A percentile compares a stretch with the other conserved stretches of the same genome.
Conservation (phyloP, 805 yeast genomes). For the Kuraishia molischiana region DNA sequence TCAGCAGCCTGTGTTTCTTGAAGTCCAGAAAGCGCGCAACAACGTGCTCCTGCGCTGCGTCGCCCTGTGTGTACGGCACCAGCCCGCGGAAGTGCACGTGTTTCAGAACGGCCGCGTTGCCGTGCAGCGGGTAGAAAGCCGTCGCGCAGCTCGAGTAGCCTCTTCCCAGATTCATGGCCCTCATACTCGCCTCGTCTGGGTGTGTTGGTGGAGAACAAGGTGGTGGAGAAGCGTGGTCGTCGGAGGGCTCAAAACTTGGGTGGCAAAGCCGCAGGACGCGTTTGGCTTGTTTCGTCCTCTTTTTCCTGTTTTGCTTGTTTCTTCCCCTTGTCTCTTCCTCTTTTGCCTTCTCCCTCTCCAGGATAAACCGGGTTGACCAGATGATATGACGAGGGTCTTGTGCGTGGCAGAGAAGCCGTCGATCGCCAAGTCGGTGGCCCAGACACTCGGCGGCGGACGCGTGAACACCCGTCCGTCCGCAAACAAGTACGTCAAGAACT, state of each 20-base stretch:
- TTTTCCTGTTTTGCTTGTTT: too few relatives aligned
- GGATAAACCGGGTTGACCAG: too few relatives aligned
- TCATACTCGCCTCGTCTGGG: too few relatives aligned
- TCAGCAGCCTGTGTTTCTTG: constrained; percentile 24
- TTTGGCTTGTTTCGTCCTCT: too few relatives aligned
- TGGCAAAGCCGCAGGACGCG: too few relatives aligned
- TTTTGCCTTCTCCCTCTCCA: too few relatives aligned
- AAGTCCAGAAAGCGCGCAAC: constrained; percentile 47
- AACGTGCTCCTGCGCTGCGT: constrained; percentile 44
- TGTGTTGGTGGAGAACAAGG: too few relatives aligned
- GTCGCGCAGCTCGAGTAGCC: too few relatives aligned
- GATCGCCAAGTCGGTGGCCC: constrained; percentile 77
- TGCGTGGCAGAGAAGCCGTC: constrained; percentile 98
- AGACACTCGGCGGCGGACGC: constrained; percentile 67
- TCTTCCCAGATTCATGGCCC: too few relatives aligned
- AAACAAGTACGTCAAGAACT: constrained; percentile 65
- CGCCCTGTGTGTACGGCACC: constrained; percentile 37
- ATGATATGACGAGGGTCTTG: constrained; percentile 50
- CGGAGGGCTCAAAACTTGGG: too few relatives aligned
- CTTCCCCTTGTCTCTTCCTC: too few relatives aligned
- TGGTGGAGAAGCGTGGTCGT: too few relatives aligned
- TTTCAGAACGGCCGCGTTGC: constrained; percentile 14
- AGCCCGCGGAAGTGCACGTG: constrained; percentile 32
- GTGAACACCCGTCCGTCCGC: constrained; percentile 34
- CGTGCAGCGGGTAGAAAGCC: neutral